Base-by-base conservation (phyloP, 305 asterid genomes). In the Plantago lanceolata region DNA sequence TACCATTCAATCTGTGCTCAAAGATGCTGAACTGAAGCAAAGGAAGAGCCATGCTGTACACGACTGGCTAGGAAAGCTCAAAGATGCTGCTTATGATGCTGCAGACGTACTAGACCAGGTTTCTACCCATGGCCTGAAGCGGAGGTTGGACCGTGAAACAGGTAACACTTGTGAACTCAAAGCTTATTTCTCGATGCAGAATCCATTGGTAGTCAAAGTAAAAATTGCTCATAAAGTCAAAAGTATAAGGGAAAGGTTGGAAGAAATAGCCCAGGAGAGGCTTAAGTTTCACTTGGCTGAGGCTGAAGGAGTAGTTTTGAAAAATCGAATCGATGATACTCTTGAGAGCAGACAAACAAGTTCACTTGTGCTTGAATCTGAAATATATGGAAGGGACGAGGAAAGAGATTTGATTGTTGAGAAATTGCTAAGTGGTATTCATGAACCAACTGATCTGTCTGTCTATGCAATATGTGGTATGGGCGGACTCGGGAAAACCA, bases 51-150 rank as follows among this genome's bases (percentile, higher is more conserved):
- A 15, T 28, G 17, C 57, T 3, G 6, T 68, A 0, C 71, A 62
- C 8, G 26, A 52, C 29, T 79, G 83, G 87, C 49, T 79, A 4
- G 26, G 26, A 14, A 66, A 68, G 68, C 76, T 79, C 35, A 75
- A 61, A 6, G n/a, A 66, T 61, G 77, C 66, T 31, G 79, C 82
- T 17, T 67, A 68, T 3, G 67, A 71, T 51, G 72, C 78, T 33
- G 81, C 75, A 29, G 69, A 75, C 44, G 21, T 76, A 8, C 31
- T 82, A n/a, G 88, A 75, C 19, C 24, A 48, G 57, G 56, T 82
- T 16, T 66, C 72, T 0, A 76, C 60, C 0, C 69, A 64, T 19
- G 75, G 45, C 56, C 29, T 68, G 51, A 56, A 49, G 40, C 51
- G 63, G 3, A 72, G 66, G 64, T 18, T 19, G 61, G 73, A 57